Evolutionary conservation across 345 rosid species (phyloP), one percentile per base, ranked within the genome.

Genomic region (Hypericum androsaemum): DNA sequence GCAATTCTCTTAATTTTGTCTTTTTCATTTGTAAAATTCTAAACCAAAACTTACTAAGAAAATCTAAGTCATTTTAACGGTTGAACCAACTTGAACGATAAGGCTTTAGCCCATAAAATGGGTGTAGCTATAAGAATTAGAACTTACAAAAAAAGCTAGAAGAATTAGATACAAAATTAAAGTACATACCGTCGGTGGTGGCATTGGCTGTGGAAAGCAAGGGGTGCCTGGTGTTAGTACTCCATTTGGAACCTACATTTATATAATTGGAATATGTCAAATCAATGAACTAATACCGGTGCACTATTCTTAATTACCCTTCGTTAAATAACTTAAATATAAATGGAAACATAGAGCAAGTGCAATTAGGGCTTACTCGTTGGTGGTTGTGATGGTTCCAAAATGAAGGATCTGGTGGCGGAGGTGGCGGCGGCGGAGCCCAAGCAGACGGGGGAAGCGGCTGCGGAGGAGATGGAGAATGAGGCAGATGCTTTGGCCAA

Each of bases 401-500:
- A 12, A 58, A 84, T 0, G 74, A 59, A 61, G 71, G 70, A 53
- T 67, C 68, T 0, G 71, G 68, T 12, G 73, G 67, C 0, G 68
- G 67, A 2, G 64, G 62, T 0, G 54, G 59, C 5, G 65, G 74
- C 1, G 71, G 71, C 37, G 68, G 32, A 22, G 32, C 67, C 74
- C 95, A 80, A 42, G 80, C 48, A 37, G 65, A 58, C 0, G 68
- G 53, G 5, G 69, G 71, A 5, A 61, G 79, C 2, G 47, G 60
- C 0, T 38, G 60, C 3, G 62, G 69, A 8, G 80, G 73, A 0
- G 78, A 32, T 3, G 67, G 72, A 0, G 68, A 58, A 63, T 43
- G 80, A 10, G 64, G 32, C 35, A 72, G 58, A 49, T 75, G 88
- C 66, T 81, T 84, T 37, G 98, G 95, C 96, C 98, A 84, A 10